Percentiles rank a stretch among this genome's conserved stretches.
Evolutionary conservation across 2,329 filamentous ascomycete species (phyloP).

Genomic region (Ophiostoma himal-ulmi): DNA sequence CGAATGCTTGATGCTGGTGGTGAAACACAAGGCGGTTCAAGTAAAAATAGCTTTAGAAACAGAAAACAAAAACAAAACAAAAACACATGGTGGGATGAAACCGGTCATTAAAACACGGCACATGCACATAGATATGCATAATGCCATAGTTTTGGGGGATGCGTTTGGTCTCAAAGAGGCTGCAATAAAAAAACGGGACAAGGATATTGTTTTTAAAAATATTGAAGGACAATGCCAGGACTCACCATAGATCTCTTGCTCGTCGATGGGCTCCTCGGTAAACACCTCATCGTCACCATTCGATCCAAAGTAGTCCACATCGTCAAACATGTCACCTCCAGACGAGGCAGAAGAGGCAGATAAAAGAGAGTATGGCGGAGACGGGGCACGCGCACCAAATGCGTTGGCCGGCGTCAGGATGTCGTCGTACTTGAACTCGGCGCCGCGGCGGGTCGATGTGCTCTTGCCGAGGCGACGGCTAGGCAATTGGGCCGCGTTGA

Average conservation of each 20-base stretch:
- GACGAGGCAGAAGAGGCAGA: constrained; percentile 37
- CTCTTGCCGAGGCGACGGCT: constrained; percentile 60
- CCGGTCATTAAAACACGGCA: background rate
- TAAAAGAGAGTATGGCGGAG: constrained; percentile 31
- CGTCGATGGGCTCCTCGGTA: constrained; percentile 77
- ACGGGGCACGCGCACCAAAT: constrained; percentile 21
- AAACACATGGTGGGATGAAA: background rate
- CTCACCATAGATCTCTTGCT: constrained; percentile 92
- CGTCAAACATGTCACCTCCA: constrained; percentile 30
- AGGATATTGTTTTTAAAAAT: background rate
- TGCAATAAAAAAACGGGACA: background rate
- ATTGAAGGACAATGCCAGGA: background rate
- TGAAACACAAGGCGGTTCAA: background rate
- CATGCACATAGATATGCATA: background rate
- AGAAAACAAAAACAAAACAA: too few species aligned
- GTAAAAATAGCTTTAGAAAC: background rate
- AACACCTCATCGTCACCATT: constrained; percentile 46
- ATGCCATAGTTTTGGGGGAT: background rate
- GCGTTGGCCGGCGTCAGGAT: constrained; percentile 36
- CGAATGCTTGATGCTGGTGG: background rate
- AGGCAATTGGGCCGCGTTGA: constrained; percentile 82
- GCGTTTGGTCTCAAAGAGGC: background rate
- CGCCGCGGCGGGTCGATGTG: constrained; percentile 41
- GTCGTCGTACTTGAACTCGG: constrained; percentile 44
- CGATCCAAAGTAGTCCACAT: constrained; percentile 15